Conservation (phyloP, 306 rosid genomes). For the Acacia crassicarpa region DNA sequence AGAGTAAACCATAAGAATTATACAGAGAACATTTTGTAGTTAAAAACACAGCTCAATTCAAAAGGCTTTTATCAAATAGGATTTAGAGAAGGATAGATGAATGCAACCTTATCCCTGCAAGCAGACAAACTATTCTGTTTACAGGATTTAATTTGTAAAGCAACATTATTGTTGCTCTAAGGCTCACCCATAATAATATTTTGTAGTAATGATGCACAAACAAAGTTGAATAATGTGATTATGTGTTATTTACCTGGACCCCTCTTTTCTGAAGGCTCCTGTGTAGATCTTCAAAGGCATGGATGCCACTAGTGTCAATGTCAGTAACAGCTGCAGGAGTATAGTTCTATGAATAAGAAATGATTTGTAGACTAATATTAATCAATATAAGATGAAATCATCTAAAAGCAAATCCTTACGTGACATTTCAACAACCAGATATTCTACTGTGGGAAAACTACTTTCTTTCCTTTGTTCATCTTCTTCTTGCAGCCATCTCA, state of each 20-base stretch:
- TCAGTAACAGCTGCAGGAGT: constrained; percentile 67
- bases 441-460: constrained; percentile 33
- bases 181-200: too few relatives aligned
- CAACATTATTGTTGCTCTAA: too few relatives aligned
- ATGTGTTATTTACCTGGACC: constrained; percentile 43
- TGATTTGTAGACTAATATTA: background rate
- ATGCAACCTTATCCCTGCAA: too few relatives aligned
- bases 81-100: too few relatives aligned
- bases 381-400: background rate
- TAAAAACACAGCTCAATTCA: accelerated
- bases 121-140: too few relatives aligned
- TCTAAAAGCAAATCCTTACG: constrained; percentile 51
- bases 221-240: constrained; percentile 1
- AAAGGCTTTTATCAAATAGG: too few relatives aligned
- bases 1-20: too few relatives aligned
- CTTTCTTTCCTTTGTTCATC: constrained; percentile 31
- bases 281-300: constrained; percentile 54
- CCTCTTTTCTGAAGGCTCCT: constrained; percentile 57
- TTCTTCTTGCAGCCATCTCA: constrained; percentile 75
- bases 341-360: background rate
- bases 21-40: too few relatives aligned
- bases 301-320: constrained; percentile 83
- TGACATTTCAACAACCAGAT: constrained; percentile 70
- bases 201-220: background rate
- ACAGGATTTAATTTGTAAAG: too few relatives aligned